These are phyloP conservation scores for Bonia amplexicaulis DNA, from an alignment of 176 grass and related monocot species.

Conservation along the genomic window DNA sequence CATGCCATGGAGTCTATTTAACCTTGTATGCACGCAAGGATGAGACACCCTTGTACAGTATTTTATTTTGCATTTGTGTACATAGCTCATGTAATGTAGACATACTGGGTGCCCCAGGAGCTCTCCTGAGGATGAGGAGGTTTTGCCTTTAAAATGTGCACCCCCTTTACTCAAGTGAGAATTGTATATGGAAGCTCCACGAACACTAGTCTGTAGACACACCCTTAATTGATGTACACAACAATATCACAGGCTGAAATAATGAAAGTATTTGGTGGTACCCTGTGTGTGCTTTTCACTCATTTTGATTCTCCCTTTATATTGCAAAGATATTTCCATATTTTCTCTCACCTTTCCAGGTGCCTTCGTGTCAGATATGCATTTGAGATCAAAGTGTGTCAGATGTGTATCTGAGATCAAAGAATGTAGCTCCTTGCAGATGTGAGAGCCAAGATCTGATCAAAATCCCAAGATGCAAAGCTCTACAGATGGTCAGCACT, in stretches of 20 bases:
- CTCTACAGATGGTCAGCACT: conserved; percentile 16
- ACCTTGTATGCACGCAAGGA: not conserved
- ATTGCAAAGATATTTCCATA: not conserved
- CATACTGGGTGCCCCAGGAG: not conserved
- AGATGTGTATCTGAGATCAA: conserved; percentile 16
- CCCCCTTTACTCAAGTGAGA: conserved; percentile 44
- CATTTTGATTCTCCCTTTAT: not conserved
- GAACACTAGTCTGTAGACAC: not conserved
- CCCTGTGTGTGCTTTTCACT: not conserved
- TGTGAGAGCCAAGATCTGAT: conserved; percentile 36
- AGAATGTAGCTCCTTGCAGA: not conserved
- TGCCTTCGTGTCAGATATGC: conserved; percentile 13
- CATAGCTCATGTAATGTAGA: conserved; percentile 30
- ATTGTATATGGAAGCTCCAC: conserved; percentile 38
- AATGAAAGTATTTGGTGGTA: conserved; percentile 21
- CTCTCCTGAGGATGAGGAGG: conserved; percentile 44
- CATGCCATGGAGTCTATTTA: conserved; percentile 22
- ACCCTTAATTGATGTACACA: conserved; percentile 13
- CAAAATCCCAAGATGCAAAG: conserved; percentile 20
- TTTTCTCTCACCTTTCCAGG: not conserved
- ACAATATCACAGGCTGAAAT: not conserved
- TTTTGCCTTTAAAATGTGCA: conserved; percentile 27
- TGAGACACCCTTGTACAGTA: conserved; percentile 24
- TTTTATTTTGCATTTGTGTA: conserved; percentile 35
- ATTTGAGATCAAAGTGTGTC: not conserved